phyloP scores from a whole-genome alignment of 805 yeast species.

The Saccharomycopsis capsularis region DNA sequence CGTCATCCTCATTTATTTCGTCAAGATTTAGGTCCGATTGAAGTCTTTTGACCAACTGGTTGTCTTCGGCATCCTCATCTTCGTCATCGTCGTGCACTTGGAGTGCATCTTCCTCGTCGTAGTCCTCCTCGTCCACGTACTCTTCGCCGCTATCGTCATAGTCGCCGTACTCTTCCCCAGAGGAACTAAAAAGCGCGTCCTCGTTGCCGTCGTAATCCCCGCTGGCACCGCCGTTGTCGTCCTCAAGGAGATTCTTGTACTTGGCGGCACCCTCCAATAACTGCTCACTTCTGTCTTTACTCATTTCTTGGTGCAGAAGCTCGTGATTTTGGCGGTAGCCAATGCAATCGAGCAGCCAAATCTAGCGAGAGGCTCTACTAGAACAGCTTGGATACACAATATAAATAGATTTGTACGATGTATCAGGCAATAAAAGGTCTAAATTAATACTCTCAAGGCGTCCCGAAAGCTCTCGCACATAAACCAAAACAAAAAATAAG shows the following conservation, averaged over 20 bases:
- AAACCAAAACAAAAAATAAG: too few relatives aligned
- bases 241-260: neutral
- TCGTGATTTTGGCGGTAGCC: too few relatives aligned
- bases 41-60: slow-evolving; percentile 29
- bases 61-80: slow-evolving; percentile 24
- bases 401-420: too few relatives aligned
- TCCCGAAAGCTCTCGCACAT: too few relatives aligned
- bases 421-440: too few relatives aligned
- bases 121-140: slow-evolving; percentile 29
- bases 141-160: slow-evolving; percentile 23
- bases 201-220: slow-evolving; percentile 19
- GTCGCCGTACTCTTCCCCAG: slow-evolving; percentile 18
- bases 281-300: too few relatives aligned
- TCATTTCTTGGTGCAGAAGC: too few relatives aligned
- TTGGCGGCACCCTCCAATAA: neutral
- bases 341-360: too few relatives aligned
- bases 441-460: too few relatives aligned
- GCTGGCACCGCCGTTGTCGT: slow-evolving; percentile 17
- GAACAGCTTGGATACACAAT: too few relatives aligned
- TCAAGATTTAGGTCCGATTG: slow-evolving; percentile 5
- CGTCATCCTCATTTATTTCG: slow-evolving; percentile 25
- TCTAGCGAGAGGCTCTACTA: too few relatives aligned
- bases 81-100: slow-evolving; percentile 26
- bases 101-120: slow-evolving; percentile 28
- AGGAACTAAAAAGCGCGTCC: slow-evolving; percentile 1